These are phyloP conservation scores for Pseudoperonospora humuli DNA, from an alignment of 352 stramenopile species.

Conservation along the genomic window DNA sequence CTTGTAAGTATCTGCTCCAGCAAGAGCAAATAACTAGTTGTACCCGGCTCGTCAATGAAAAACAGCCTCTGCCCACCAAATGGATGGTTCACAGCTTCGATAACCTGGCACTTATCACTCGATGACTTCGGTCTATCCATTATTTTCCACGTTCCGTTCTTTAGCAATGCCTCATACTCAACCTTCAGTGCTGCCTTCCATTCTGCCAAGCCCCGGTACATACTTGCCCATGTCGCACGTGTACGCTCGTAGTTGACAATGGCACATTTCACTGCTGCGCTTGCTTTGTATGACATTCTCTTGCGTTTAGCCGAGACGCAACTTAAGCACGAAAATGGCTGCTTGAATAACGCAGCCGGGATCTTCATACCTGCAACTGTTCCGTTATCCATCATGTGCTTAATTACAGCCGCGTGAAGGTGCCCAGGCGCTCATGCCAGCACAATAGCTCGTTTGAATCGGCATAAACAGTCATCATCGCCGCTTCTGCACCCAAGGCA, in stretches of 20 bases:
- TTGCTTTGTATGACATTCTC: too few relatives aligned
- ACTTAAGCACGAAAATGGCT: constrained; percentile 2
- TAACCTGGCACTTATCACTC: too few relatives aligned
- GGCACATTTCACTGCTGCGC: neutral
- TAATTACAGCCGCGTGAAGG: neutral
- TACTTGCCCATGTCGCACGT: constrained; percentile 2
- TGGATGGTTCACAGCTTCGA: too few relatives aligned
- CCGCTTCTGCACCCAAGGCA: too few relatives aligned
- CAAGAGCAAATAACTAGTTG: too few relatives aligned
- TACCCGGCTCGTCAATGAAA: too few relatives aligned
- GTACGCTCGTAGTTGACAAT: constrained; percentile 1
- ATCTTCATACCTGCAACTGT: neutral
- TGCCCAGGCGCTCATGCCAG: neutral
- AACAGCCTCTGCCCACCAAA: too few relatives aligned
- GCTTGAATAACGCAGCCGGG: constrained; percentile 1
- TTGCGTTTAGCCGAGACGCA: constrained; percentile 3
- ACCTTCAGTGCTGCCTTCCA: too few relatives aligned
- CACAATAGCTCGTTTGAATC: neutral
- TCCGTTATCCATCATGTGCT: neutral
- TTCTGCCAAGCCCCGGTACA: neutral
- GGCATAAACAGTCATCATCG: neutral
- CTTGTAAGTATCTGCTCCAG: too few relatives aligned
- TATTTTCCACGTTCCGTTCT: too few relatives aligned
- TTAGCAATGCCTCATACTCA: too few relatives aligned
- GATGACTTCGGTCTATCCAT: too few relatives aligned